Percentiles rank a stretch among this genome's conserved stretches.
Conservation (phyloP, 2,329 filamentous ascomycete genomes). For the Simplicillium aogashimaense region DNA sequence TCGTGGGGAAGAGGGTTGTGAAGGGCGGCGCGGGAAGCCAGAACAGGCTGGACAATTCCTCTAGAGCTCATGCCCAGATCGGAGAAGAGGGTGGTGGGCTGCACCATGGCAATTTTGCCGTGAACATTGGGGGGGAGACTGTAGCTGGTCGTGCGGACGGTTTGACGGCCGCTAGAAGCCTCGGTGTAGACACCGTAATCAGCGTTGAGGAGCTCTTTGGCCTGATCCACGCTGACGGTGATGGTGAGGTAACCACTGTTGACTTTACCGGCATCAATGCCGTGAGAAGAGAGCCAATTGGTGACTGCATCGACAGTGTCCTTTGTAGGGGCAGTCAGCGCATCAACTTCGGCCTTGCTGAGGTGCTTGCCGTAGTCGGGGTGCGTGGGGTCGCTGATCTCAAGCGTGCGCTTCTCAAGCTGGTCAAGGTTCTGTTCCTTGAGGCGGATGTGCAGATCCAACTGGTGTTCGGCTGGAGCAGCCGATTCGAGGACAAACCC, state of each 20-base stretch:
- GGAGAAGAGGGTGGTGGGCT: not conserved
- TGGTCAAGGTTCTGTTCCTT: not conserved
- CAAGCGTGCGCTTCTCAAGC: slow-evolving; percentile 1
- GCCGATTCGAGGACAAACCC: not conserved
- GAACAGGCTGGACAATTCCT: no score
- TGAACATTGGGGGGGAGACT: not conserved
- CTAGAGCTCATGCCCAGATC: not conserved
- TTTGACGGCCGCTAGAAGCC: not conserved
- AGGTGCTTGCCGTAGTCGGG: slow-evolving; percentile 2
- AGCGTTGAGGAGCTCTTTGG: not conserved
- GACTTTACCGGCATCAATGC: not conserved
- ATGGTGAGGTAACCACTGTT: not conserved
- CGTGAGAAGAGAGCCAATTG: not conserved
- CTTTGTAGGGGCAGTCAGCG: not conserved
- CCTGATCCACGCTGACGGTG: not conserved
- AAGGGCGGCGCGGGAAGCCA: no score
- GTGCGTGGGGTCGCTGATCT: slow-evolving; percentile 1
- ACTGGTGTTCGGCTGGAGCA: not conserved
- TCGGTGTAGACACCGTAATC: not conserved
- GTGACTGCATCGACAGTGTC: not conserved
- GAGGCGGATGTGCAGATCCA: slow-evolving; percentile 1
- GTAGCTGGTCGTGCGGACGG: not conserved
- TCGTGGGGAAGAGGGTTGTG: no score
- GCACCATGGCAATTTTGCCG: not conserved
- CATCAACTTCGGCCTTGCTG: slow-evolving; percentile 1